Evolutionary conservation across 805 yeast genomes (phyloP).

Genomic region (Sungouiozyma intestinalis): DNA sequence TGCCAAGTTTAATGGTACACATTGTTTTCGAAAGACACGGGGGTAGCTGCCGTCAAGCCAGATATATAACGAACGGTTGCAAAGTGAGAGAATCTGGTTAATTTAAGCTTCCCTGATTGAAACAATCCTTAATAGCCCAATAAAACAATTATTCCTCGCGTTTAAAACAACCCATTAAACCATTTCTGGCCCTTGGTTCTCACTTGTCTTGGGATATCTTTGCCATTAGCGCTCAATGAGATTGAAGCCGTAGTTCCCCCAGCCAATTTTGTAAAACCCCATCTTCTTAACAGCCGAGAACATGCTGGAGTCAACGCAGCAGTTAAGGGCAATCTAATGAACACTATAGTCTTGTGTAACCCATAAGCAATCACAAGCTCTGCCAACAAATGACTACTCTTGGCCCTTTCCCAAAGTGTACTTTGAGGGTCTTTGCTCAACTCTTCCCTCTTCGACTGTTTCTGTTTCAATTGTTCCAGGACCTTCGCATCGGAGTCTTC

Average conservation of each 20-base stretch:
- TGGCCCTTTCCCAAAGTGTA: slow-evolving; percentile 21
- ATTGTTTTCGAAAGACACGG: too few species aligned
- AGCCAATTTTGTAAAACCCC: slow-evolving; percentile 61
- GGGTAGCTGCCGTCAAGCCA: too few species aligned
- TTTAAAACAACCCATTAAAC: slow-evolving; percentile 26
- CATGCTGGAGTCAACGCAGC: slow-evolving; percentile 85
- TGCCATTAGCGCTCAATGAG: slow-evolving; percentile 5
- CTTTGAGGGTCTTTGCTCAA: slow-evolving; percentile 9
- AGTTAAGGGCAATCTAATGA: slow-evolving; percentile 78
- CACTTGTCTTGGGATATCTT: slow-evolving; percentile 28
- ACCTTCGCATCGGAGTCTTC: slow-evolving; percentile 34
- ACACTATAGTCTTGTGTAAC: slow-evolving; percentile 75
- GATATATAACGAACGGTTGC: too few species aligned
- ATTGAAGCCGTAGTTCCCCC: not conserved
- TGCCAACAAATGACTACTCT: slow-evolving; percentile 46
- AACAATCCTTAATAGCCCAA: too few species aligned
- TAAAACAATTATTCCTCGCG: too few species aligned
- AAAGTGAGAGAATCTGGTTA: too few species aligned
- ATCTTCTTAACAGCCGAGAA: slow-evolving; percentile 50
- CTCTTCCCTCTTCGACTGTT: slow-evolving; percentile 17
- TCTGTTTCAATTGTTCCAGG: slow-evolving; percentile 28
- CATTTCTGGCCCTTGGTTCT: slow-evolving; percentile 31
- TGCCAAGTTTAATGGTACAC: too few species aligned
- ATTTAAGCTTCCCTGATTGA: too few species aligned
- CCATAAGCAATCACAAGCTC: slow-evolving; percentile 90